These are phyloP conservation scores for Microcyclosporella mali DNA, from an alignment of 2,329 filamentous ascomycete species.

Conservation along the genomic window DNA sequence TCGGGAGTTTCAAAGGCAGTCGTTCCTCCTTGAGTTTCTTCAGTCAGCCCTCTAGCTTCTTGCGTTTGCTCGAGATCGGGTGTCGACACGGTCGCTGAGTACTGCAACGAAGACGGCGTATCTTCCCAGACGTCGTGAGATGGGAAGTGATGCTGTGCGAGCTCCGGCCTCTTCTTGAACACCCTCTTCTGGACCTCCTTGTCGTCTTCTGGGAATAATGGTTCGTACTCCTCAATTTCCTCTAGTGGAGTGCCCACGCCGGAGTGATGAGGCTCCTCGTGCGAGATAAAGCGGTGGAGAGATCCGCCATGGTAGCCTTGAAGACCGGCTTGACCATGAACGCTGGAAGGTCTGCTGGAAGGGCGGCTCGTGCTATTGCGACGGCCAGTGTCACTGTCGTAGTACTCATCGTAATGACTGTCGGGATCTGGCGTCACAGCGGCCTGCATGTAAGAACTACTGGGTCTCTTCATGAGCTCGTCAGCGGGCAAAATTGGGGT, in stretches of 20 bases:
- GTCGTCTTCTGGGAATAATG: conserved; percentile 74
- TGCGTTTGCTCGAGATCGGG: conserved; percentile 49
- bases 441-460: conserved; percentile 64
- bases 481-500: conserved; percentile 85
- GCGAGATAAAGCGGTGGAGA: conserved; percentile 50
- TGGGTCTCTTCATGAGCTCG: conserved; percentile 70
- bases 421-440: conserved; percentile 72
- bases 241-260: conserved; percentile 64
- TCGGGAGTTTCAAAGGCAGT: conserved; percentile 42
- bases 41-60: conserved; percentile 18
- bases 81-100: conserved; percentile 72
- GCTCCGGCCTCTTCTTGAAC: conserved; percentile 49
- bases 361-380: conserved; percentile 56
- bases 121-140: conserved; percentile 98
- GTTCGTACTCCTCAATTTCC: conserved; percentile 90
- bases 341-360: conserved; percentile 55
- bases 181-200: conserved; percentile 48
- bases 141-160: conserved; percentile 63
- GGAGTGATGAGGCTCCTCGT: conserved; percentile 42
- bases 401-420: conserved; percentile 51
- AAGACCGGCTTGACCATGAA: conserved; percentile 31
- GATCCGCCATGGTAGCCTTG: conserved; percentile 44
- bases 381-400: conserved; percentile 43
- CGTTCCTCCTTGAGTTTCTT: conserved; percentile 25
- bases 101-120: conserved; percentile 75